phyloP scores from a whole-genome alignment of 306 rosid species.

The Amphicarpaea edgeworthii region DNA sequence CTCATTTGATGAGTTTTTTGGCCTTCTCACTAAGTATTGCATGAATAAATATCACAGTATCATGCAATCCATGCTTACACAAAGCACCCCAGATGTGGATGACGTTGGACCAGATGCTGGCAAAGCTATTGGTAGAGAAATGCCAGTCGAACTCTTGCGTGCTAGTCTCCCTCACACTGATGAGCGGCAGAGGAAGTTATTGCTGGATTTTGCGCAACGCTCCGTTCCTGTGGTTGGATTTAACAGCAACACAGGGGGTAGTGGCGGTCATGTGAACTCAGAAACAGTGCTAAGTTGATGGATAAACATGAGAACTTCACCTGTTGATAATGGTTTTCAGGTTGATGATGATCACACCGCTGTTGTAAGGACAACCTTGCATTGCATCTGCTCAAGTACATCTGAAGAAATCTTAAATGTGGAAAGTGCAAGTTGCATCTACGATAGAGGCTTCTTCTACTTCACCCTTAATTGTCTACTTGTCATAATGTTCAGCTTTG shows the following conservation, averaged over 20 bases:
- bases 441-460: constrained; percentile 45
- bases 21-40: constrained; percentile 60
- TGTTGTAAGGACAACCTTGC: constrained; percentile 25
- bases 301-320: constrained; percentile 18
- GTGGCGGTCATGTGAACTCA: constrained; percentile 75
- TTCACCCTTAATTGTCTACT: constrained; percentile 28
- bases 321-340: constrained; percentile 35
- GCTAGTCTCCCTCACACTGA: constrained; percentile 73
- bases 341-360: constrained; percentile 39
- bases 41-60: constrained; percentile 64
- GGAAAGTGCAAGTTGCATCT: constrained; percentile 42
- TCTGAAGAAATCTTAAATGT: constrained; percentile 38
- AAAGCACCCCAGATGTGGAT: constrained; percentile 44
- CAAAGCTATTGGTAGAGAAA: constrained; percentile 52
- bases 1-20: constrained; percentile 65
- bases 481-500: constrained; percentile 48
- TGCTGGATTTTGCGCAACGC: constrained; percentile 61
- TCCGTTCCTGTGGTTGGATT: constrained; percentile 61
- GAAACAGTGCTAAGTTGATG: constrained; percentile 78
- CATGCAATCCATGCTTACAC: constrained; percentile 51
- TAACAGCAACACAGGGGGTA: constrained; percentile 55
- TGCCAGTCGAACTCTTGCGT: constrained; percentile 70
- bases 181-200: constrained; percentile 51
- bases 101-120: constrained; percentile 58
- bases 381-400: constrained; percentile 34